Percentiles rank a stretch among this genome's conserved stretches.
phyloP scores from a whole-genome alignment of 495 filamentous ascomycete genomes.

The Lasiosphaeriaceae sp. region DNA sequence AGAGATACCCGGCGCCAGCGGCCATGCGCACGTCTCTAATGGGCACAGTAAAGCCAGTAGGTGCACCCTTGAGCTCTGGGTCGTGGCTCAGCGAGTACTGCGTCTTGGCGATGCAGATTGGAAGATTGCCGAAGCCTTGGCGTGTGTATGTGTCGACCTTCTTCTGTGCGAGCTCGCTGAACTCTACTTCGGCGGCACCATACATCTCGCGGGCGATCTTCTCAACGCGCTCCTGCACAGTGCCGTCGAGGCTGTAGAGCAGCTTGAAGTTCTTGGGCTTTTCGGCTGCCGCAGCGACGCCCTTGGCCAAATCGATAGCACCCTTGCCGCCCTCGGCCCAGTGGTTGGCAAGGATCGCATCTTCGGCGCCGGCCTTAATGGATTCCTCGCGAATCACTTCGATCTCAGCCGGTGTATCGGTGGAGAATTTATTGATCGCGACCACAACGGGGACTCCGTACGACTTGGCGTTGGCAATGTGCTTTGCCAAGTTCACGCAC shows the following conservation, averaged over 20 bases:
- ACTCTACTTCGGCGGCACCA: conserved; percentile 84
- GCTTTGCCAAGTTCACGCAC: conserved; percentile 91
- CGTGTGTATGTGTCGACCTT: conserved; percentile 93
- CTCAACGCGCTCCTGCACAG: conserved; percentile 86
- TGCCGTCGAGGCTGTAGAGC: conserved; percentile 75
- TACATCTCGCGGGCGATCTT: conserved; percentile 91
- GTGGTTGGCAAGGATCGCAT: conserved; percentile 91
- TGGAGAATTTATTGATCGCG: conserved; percentile 93
- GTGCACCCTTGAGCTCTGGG: conserved; percentile 90
- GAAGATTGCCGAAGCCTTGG: conserved; percentile 87
- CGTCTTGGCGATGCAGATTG: conserved; percentile 96
- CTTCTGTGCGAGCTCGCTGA: conserved; percentile 88
- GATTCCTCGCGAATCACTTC: conserved; percentile 84
- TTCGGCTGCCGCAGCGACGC: conserved; percentile 75
- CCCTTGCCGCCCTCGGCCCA: conserved; percentile 95
- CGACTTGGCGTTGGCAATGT: conserved; percentile 79
- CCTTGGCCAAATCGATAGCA: conserved; percentile 83
- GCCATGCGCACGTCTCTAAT: conserved; percentile 93
- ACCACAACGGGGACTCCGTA: conserved; percentile 97
- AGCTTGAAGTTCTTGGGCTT: conserved; percentile 89
- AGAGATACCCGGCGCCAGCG: conserved; percentile 90
- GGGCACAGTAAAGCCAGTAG: conserved; percentile 90
- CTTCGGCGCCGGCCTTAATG: conserved; percentile 86
- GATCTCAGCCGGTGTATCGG: conserved; percentile 91
- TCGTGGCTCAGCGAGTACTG: conserved; percentile 97